Percentiles rank a stretch among this genome's conserved stretches.
Conservation (phyloP, 768 basidiomycete genomes). For the Podaxis mareebaensis region DNA sequence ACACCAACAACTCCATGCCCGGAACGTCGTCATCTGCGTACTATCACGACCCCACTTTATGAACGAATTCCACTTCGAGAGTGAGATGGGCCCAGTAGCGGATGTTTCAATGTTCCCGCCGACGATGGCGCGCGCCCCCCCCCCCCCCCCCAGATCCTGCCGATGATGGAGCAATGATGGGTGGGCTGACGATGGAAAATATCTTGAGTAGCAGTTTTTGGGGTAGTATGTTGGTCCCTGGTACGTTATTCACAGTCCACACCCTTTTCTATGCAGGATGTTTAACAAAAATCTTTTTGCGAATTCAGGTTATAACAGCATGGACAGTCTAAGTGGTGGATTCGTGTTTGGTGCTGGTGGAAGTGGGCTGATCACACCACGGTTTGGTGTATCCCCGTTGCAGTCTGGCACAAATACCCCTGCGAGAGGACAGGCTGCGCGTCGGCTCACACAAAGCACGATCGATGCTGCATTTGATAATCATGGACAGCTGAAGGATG, state of each 20-base stretch:
- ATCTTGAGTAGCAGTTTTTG: constrained; percentile 80
- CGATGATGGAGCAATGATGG: constrained; percentile 34
- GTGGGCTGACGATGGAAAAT: constrained; percentile 76
- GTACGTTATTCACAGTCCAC: constrained; percentile 40
- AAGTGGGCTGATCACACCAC: constrained; percentile 76
- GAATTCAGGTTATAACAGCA: constrained; percentile 68
- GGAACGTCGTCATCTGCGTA: constrained; percentile 9
- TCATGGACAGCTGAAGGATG: constrained; percentile 28
- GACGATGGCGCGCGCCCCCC: constrained; percentile 81
- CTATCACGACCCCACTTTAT: constrained; percentile 24
- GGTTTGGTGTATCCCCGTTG: constrained; percentile 57
- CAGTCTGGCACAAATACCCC: constrained; percentile 59
- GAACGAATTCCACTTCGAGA: constrained; percentile 68
- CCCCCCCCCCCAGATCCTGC: constrained; percentile 37
- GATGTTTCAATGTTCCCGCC: constrained; percentile 87
- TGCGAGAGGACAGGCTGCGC: constrained; percentile 23
- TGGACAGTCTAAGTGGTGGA: constrained; percentile 83
- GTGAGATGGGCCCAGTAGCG: constrained; percentile 84
- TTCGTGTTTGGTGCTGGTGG: constrained; percentile 86
- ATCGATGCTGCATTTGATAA: constrained; percentile 48
- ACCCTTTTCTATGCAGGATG: not conserved
- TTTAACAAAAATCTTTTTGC: not conserved
- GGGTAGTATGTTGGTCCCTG: constrained; percentile 87
- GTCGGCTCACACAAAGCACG: constrained; percentile 40
- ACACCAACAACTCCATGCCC: not conserved